Base-by-base conservation (phyloP, 805 yeast species). In the Barnettozyma botsteinii region DNA sequence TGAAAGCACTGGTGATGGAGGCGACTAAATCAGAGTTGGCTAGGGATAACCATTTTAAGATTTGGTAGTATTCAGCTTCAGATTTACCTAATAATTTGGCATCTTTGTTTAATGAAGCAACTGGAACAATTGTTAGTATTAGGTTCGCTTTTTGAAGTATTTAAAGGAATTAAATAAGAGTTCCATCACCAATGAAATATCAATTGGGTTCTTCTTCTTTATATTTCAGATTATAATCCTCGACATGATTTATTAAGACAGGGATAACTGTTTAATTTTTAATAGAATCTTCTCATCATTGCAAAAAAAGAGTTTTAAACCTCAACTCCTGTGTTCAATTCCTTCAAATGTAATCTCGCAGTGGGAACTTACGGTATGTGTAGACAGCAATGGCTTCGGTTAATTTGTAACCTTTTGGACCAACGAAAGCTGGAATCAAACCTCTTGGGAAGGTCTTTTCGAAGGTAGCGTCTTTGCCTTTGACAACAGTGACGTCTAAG, bases 241-340 rank as follows among this genome's bases (percentile, higher is more conserved):
- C 85, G 85, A 79, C 85, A 80, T 73, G 59, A 60, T 77, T 49
- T 77, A 62, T 80, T 80, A 79, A 80, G 86, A 80, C 86, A 80
- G 86, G 86, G 86, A 80, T 80, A 80, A 80, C 86, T 80, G 86
- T 80, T 61, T 68, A 66, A 66, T 62, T 56, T 35, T 40, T 33
- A 28, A 56, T 58, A 60, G 65, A 67, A 59, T 45, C 63, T 60
- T 70, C 67, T 79, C 85, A 79, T 79, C 85, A 78, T 61, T 58
- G 59, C 51, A 55, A 47, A 17, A 9, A 17, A 15, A 17, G 26
- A 31, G 21, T 18, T 9, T 13, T 12, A 12, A 23, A 8, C 22
- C 14, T 12, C 15, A 7, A 13, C 7, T 12, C 23, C 15, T 7
- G 33, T 27, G 27, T 32, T 37, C 33, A 32, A 19, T 7, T 18